These are phyloP conservation scores for Ogataea allantospora DNA, from an alignment of 805 yeast genomes.

Conservation along the genomic window DNA sequence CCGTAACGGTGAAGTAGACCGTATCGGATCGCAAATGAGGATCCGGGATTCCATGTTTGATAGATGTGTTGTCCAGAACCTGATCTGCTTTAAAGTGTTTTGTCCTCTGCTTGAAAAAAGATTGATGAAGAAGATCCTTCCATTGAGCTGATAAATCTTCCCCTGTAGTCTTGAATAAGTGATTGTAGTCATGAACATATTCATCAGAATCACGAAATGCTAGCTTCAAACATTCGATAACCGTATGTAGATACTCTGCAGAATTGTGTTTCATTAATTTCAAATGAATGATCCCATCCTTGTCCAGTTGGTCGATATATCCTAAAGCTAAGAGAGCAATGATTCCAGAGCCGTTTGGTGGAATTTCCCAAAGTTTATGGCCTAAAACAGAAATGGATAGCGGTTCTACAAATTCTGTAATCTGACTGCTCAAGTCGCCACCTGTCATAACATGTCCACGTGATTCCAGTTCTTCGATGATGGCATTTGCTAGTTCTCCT, in stretches of 20 bases:
- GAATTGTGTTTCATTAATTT: constrained; percentile 58
- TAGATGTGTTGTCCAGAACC: constrained; percentile 38
- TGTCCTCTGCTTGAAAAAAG: constrained; percentile 51
- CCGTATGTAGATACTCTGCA: constrained; percentile 61
- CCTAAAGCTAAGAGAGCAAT: constrained; percentile 74
- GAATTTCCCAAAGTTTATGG: constrained; percentile 70
- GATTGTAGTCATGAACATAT: constrained; percentile 62
- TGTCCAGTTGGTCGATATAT: constrained; percentile 54
- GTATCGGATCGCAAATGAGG: constrained; percentile 65
- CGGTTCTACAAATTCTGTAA: constrained; percentile 65
- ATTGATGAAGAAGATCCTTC: constrained; percentile 43
- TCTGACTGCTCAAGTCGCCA: constrained; percentile 57
- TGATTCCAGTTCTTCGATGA: constrained; percentile 49
- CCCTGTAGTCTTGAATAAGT: constrained; percentile 22
- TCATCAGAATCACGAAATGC: constrained; percentile 76
- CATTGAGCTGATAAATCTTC: constrained; percentile 25
- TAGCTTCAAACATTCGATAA: constrained; percentile 70
- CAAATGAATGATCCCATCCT: constrained; percentile 42
- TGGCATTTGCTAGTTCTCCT: constrained; percentile 67
- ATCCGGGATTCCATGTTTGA: constrained; percentile 44
- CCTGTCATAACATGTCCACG: constrained; percentile 56
- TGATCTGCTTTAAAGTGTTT: constrained; percentile 40
- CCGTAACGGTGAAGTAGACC: constrained; percentile 64
- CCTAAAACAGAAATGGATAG: constrained; percentile 52
- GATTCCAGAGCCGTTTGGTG: constrained; percentile 82